phyloP scores from a whole-genome alignment of 495 filamentous ascomycete genomes.

The Podospora conica region DNA sequence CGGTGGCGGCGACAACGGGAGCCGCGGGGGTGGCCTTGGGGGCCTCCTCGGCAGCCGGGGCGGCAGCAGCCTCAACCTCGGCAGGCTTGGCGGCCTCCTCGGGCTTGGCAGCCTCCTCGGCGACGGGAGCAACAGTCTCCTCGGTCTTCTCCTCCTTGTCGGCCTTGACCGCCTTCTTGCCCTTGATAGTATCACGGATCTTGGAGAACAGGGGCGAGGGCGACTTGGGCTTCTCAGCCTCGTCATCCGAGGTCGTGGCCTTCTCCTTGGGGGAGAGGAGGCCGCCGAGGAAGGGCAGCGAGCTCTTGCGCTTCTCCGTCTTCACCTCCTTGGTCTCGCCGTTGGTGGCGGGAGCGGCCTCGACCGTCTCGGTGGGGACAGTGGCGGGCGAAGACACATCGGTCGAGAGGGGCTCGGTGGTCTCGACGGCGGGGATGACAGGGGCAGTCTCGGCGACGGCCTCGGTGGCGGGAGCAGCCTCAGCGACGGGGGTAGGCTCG shows the following conservation, averaged over 20 bases:
- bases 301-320: conserved; percentile 53
- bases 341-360: conserved; percentile 40
- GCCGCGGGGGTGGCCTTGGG: conserved; percentile 35
- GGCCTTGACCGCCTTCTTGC: conserved; percentile 31
- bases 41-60: conserved; percentile 37
- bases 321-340: conserved; percentile 49
- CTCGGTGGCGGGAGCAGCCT: conserved; percentile 36
- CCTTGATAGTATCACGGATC: conserved; percentile 49
- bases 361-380: conserved; percentile 38
- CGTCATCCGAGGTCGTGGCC: conserved; percentile 43
- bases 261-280: conserved; percentile 49
- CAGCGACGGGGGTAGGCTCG: conserved; percentile 31
- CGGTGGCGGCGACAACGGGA: conserved; percentile 42
- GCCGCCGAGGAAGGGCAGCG: conserved; percentile 40
- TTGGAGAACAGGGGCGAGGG: conserved; percentile 52
- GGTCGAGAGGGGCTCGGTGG: conserved; percentile 46
- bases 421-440: conserved; percentile 53
- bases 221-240: conserved; percentile 46
- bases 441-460: conserved; percentile 49
- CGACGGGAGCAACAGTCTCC: conserved; percentile 27
- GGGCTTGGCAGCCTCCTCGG: conserved; percentile 34
- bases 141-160: conserved; percentile 34
- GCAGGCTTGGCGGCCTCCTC: conserved; percentile 48
- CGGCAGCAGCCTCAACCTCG: conserved; percentile 46
- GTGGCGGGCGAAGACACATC: conserved; percentile 42